Evolutionary conservation across 2,329 filamentous ascomycete genomes (phyloP), one percentile per base, ranked within the genome.

Genomic region (Colletotrichum sansevieriae): DNA sequence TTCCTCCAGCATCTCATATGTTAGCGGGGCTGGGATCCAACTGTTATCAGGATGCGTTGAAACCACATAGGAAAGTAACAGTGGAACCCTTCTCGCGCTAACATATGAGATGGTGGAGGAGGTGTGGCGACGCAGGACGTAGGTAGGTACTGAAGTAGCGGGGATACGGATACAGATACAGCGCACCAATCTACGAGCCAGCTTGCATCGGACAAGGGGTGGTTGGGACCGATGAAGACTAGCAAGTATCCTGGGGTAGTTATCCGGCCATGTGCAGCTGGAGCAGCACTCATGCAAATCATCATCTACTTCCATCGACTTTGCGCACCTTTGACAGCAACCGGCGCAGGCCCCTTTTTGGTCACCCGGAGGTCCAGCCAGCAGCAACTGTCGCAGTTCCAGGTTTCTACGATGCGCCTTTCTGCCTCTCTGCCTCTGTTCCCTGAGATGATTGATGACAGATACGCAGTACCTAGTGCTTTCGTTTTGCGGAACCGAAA

Each of bases 151-250:
- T 18, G 18, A 18, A 18, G 18, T 18, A 18, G 18, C 18, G 18
- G 18, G 18, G 62, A 59, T 59, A 65, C 46, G 39, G 47, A 35
- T 56, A 56, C 49, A 49, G 61, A 56, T 60, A 68, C 61, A 64
- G 61, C 54, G 52, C 39, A 68, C 61, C 61, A 68, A 59, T 55
- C 65, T 60, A 22, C 54, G 13, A 41, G 22, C 47, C 61, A 65
- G 65, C 61, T 25, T 56, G 52, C 54, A 52, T 60, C 55, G 43
- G 55, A 61, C 62, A 65, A 33, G 65, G 60, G 61, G 64, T 46
- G 29, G 46, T 39, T 37, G 52, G 51, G 37, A 54, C 39, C 20
- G 47, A 41, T 22, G 49, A 37, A 37, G 49, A 54, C 18, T n/a
- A 35, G n/a, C 6, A 54, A 54, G 59, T 29, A 29, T 15, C 60